Evolutionary conservation across 495 filamentous ascomycete species (phyloP), one percentile per base, ranked within the genome.

Genomic region (Thermothielavioides terrestris): DNA sequence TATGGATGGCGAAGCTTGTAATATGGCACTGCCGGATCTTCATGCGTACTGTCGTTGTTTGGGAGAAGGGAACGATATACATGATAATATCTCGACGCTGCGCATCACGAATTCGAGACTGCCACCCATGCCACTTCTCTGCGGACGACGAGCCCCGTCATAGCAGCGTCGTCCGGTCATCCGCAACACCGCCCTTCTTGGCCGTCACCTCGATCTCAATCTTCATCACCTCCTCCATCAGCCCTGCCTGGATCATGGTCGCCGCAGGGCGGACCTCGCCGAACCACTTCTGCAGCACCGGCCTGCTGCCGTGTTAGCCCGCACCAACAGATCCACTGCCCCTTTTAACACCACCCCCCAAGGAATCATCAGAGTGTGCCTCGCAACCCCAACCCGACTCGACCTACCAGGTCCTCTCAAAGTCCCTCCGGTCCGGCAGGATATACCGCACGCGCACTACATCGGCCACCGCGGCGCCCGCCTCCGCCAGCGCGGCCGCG

Each of bases 141-240:
- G 6, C 26, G 0, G 6, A 18, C 1, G 1, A 17, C 8, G 4
- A 6, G 11, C n/a, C 28, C n/a, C n/a, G n/a, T 17, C 25, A 15
- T 6, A 30, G 46, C 36, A 34, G 6, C 27, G 8, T 27, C 5
- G 23, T n/a, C 23, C 3, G 2, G 17, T 11, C 30, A 15, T 26
- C 23, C 14, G 14, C 6, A 6, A 9, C 38, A 25, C 5, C 41
- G 11, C 12, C 52, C 53, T 50, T 57, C 50, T 48, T 51, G 2
- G 68, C 68, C 34, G 67, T 69, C 36, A 68, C 67, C 58, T 71
- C 67, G 23, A 71, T 54, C 56, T 71, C 68, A 43, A 71, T 63
- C 61, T 57, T 61, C 68, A 71, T 71, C 42, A 41, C 60, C 48
- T 66, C 65, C 47, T 67, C 58, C 65, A 71, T 65, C 47, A 71